A percentile compares a stretch with the other conserved stretches of the same genome.
These are phyloP conservation scores for Leptodermis oblonga DNA, from an alignment of 257 asterid genomes.

Conservation along the genomic window DNA sequence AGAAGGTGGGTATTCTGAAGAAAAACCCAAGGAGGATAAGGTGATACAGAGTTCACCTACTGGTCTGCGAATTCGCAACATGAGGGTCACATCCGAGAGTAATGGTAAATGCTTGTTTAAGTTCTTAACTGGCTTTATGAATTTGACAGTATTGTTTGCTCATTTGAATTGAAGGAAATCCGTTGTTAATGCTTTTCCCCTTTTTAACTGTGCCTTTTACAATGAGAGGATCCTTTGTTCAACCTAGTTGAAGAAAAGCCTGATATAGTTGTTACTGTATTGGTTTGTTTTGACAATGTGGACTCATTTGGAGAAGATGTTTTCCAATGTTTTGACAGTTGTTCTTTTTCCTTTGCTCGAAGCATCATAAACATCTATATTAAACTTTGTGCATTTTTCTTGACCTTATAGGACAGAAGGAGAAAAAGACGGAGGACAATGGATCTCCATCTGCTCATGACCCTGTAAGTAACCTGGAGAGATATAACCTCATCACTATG, in stretches of 20 bases:
- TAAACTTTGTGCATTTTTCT: conserved; percentile 3
- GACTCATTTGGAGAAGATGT: neutral
- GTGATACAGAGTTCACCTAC: neutral
- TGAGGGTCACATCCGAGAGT: neutral
- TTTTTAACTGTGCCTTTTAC: neutral
- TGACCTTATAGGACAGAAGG: conserved; percentile 38
- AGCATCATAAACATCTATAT: conserved; percentile 1
- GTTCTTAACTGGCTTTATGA: neutral
- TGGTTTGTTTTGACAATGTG: neutral
- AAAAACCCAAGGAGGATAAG: neutral
- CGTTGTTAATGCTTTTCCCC: neutral
- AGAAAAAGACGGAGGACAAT: conserved; percentile 28
- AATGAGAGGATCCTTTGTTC: neutral
- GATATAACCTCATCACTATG: neutral
- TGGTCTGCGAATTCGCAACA: neutral
- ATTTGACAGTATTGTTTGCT: neutral
- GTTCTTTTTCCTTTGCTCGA: neutral
- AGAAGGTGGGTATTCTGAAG: neutral
- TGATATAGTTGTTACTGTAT: neutral
- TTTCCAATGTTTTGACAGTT: neutral
- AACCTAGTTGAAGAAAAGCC: neutral
- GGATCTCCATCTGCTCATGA: conserved; percentile 51
- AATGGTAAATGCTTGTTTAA: conserved; percentile 3
- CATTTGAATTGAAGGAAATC: neutral
- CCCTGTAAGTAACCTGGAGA: conserved; percentile 40